Evolutionary conservation across 73 alveolate genomes (phyloP).

Genomic region (Uronychia binucleata): DNA sequence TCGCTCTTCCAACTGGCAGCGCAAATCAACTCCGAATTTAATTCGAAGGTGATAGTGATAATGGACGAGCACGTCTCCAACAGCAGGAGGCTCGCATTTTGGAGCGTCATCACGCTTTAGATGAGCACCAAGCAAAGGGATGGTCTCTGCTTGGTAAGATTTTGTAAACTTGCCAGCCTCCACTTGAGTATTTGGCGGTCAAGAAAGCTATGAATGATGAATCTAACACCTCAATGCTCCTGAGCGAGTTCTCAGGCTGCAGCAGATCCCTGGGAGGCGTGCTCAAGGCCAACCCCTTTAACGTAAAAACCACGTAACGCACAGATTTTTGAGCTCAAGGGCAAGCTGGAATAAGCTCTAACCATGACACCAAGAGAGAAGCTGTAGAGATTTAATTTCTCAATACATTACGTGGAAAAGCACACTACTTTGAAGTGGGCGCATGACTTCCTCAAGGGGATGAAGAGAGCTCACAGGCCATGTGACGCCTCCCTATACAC

Average conservation of each 20-base stretch:
- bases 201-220: slow-evolving; percentile 29
- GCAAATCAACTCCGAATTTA: slow-evolving; percentile 57
- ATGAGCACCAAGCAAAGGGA: slow-evolving; percentile 70
- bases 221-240: slow-evolving; percentile 43
- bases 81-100: slow-evolving; percentile 60
- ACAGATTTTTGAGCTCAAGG: slow-evolving; percentile 11
- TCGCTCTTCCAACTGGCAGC: not conserved
- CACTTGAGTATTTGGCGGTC: slow-evolving; percentile 72
- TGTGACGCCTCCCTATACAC: slow-evolving; percentile 33
- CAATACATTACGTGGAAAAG: slow-evolving; percentile 28
- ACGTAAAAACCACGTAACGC: not conserved
- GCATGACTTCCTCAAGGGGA: slow-evolving; percentile 63
- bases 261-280: slow-evolving; percentile 66
- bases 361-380: slow-evolving; percentile 42
- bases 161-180: slow-evolving; percentile 21
- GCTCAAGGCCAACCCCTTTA: slow-evolving; percentile 72
- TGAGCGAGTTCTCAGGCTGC: slow-evolving; percentile 84
- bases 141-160: slow-evolving; percentile 65
- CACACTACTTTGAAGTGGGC: slow-evolving; percentile 70
- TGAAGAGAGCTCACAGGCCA: slow-evolving; percentile 60
- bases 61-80: slow-evolving; percentile 40
- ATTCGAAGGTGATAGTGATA: slow-evolving; percentile 15
- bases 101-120: slow-evolving; percentile 66
- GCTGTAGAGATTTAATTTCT: slow-evolving; percentile 30
- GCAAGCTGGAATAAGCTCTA: slow-evolving; percentile 65